These are phyloP conservation scores for Dendrobium officinale DNA, from an alignment of 106 monocot genomes.

Conservation along the genomic window DNA sequence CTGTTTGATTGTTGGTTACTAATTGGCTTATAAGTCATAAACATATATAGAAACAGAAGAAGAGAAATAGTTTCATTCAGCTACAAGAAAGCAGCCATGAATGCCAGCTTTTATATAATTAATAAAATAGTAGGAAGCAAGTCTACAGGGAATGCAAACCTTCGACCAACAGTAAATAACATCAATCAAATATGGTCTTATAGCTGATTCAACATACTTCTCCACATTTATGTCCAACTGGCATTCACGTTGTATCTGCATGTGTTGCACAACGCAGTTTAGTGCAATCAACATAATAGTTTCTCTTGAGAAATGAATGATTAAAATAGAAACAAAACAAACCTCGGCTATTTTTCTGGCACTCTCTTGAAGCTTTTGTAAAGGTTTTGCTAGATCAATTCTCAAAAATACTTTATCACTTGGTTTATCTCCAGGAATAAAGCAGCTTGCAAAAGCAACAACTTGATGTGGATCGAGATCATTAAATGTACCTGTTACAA, in stretches of 20 bases:
- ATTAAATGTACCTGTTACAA: constrained; percentile 79
- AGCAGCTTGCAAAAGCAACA: constrained; percentile 91
- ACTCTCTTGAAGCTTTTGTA: constrained; percentile 90
- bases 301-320: not conserved
- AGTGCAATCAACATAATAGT: not conserved
- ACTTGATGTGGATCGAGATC: constrained; percentile 97
- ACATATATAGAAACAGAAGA: not conserved
- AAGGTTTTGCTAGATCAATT: constrained; percentile 80
- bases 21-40: not conserved
- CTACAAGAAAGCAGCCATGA: not conserved
- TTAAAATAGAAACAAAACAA: constrained; percentile 7
- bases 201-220: constrained; percentile 94
- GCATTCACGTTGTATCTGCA: constrained; percentile 93
- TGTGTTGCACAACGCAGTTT: not conserved
- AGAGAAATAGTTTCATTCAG: not conserved
- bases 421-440: constrained; percentile 95
- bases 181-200: constrained; percentile 91
- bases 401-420: constrained; percentile 84
- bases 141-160: constrained; percentile 31
- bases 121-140: not conserved
- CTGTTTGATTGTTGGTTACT: not conserved
- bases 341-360: constrained; percentile 98
- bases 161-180: constrained; percentile 99
- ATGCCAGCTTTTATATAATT: not conserved
- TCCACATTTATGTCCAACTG: constrained; percentile 94